Percentiles rank a stretch among this genome's conserved stretches.
Evolutionary conservation across 345 rosid species (phyloP).

Genomic region (Eucalyptus globulus): DNA sequence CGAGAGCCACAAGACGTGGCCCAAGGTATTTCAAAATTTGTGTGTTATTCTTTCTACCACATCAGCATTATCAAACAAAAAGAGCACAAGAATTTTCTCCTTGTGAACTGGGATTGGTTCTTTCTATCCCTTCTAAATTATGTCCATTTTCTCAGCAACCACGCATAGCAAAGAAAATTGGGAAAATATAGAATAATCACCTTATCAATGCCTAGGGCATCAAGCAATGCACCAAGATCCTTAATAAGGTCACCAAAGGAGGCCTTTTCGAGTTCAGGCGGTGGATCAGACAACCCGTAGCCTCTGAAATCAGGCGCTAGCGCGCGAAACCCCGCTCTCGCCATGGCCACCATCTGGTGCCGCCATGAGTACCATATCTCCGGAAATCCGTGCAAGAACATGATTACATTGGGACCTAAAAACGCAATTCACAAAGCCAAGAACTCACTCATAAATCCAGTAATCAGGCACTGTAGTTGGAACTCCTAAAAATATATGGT

Average conservation of each 20-base stretch:
- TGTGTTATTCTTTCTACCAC: background rate
- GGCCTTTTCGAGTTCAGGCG: constrained; percentile 27
- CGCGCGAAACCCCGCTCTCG: constrained; percentile 23
- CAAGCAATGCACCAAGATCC: constrained; percentile 28
- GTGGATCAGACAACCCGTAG: constrained; percentile 34
- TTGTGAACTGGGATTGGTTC: background rate
- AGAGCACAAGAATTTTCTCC: background rate
- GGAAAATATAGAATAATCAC: background rate
- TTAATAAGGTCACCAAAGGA: constrained; percentile 3
- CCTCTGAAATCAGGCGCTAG: constrained; percentile 41
- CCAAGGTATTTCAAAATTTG: background rate
- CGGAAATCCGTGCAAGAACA: constrained; percentile 52
- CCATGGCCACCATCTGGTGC: constrained; percentile 37
- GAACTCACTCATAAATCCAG: background rate
- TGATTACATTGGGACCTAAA: constrained; percentile 16
- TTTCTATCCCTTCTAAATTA: background rate
- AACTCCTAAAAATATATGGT: background rate
- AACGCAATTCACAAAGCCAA: background rate
- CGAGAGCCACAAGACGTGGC: background rate
- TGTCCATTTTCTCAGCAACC: background rate
- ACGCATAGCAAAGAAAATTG: background rate
- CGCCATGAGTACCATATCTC: constrained; percentile 61
- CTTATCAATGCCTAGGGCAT: constrained; percentile 21
- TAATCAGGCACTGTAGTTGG: background rate
- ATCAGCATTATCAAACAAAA: background rate